phyloP scores from a whole-genome alignment of 2,329 filamentous ascomycete species.

The Xylaria sp. region DNA sequence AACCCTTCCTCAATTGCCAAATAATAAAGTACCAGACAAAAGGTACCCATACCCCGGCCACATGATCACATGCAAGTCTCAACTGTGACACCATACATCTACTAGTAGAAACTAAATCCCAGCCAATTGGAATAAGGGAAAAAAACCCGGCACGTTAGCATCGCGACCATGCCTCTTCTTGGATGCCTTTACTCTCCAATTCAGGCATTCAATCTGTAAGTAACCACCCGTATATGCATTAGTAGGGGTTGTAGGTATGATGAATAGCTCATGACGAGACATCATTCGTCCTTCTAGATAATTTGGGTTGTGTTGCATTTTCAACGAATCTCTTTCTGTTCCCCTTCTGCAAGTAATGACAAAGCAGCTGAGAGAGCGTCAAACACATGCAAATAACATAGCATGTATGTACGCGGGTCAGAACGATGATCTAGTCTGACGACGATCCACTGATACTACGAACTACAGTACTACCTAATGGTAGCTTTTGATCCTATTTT shows the following conservation, averaged over 20 bases:
- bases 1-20: constrained; percentile 28
- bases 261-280: background rate
- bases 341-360: background rate
- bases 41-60: constrained; percentile 15
- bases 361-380: background rate
- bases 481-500: constrained; percentile 15
- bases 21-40: background rate
- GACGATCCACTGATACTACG: background rate
- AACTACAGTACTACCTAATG: no score
- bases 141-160: background rate
- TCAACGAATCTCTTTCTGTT: background rate
- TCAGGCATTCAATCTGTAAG: background rate
- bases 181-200: background rate
- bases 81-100: constrained; percentile 7
- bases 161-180: background rate
- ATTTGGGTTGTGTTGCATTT: background rate
- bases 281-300: background rate
- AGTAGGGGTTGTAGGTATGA: background rate
- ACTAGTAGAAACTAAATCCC: background rate
- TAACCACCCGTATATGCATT: constrained; percentile 2
- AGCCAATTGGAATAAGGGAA: constrained; percentile 1
- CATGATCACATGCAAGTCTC: constrained; percentile 47
- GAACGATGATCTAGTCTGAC: background rate
- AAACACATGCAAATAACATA: constrained; percentile 1
- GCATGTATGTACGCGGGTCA: background rate